These are phyloP conservation scores for Lotus japonicus DNA, from an alignment of 306 rosid genomes.

Conservation along the genomic window DNA sequence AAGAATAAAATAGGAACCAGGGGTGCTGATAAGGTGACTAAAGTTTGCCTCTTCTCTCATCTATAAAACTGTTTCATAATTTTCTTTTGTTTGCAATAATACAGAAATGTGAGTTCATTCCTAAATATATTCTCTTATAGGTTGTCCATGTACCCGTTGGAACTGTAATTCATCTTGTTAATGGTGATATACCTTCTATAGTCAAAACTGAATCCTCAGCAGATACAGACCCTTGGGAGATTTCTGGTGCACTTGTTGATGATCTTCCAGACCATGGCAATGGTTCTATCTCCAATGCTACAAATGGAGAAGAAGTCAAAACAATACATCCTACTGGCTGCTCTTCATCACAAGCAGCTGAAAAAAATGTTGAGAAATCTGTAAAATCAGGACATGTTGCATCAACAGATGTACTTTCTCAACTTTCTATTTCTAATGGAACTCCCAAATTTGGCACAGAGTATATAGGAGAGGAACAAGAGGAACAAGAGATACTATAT, in stretches of 20 bases:
- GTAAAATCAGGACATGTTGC: conserved; percentile 20
- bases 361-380: conserved; percentile 24
- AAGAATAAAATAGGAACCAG: conserved; percentile 83
- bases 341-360: conserved; percentile 13
- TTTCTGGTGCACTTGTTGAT: conserved; percentile 64
- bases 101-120: conserved; percentile 13
- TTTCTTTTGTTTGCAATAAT: conserved; percentile 4
- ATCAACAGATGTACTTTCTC: conserved; percentile 24
- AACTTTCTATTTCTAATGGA: conserved; percentile 9
- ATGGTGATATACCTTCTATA: conserved; percentile 55
- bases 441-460: conserved; percentile 24
- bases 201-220: conserved; percentile 33
- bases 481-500: conserved; percentile 39
- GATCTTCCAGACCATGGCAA: conserved; percentile 24
- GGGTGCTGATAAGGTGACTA: conserved; percentile 72
- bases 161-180: conserved; percentile 73
- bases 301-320: conserved; percentile 19
- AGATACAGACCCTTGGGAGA: conserved; percentile 84
- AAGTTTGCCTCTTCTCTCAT: not conserved
- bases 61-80: not conserved
- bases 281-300: conserved; percentile 13
- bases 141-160: conserved; percentile 77
- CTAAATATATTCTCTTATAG: conserved; percentile 31
- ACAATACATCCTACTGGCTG: conserved; percentile 8
- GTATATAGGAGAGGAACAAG: conserved; percentile 31